These are phyloP conservation scores for Irpex rosettiformis DNA, from an alignment of 1,284 basidiomycete species.

Conservation along the genomic window DNA sequence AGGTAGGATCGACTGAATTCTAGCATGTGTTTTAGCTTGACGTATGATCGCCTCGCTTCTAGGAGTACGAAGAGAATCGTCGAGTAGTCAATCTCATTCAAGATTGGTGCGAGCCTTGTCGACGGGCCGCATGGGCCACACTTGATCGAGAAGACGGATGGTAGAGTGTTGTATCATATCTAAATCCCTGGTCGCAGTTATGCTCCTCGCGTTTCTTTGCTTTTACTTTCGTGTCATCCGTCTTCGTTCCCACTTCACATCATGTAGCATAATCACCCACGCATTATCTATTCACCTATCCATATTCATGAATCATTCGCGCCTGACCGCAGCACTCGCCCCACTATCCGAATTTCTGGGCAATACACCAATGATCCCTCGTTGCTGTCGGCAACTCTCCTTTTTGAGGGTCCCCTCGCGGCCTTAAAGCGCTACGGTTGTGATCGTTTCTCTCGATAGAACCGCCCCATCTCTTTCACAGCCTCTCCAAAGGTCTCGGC, in stretches of 20 bases:
- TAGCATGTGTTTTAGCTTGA: neutral
- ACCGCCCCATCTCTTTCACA: slow-evolving; percentile 66
- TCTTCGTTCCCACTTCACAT: neutral
- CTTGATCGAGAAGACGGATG: slow-evolving; percentile 23
- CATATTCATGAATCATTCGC: neutral
- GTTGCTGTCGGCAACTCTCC: neutral
- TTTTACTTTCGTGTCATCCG: neutral
- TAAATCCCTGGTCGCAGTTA: no score
- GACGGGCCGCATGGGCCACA: slow-evolving; percentile 26
- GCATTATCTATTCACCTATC: neutral
- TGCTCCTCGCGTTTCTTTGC: neutral
- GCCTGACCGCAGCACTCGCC: neutral
- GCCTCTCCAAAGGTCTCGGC: slow-evolving; percentile 73
- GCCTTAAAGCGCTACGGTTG: neutral
- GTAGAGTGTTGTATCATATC: neutral
- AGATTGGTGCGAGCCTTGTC: slow-evolving; percentile 27
- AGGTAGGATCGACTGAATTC: slow-evolving; percentile 16
- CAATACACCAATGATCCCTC: neutral
- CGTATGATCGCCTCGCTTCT: neutral
- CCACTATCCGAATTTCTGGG: neutral
- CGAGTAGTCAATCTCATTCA: slow-evolving; percentile 29
- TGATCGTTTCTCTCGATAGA: slow-evolving; percentile 51
- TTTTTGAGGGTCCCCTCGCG: slow-evolving; percentile 1
- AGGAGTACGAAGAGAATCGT: slow-evolving; percentile 27
- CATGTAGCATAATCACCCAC: neutral